These are phyloP conservation scores for Raffaelea albimanens DNA, from an alignment of 2,329 filamentous ascomycete genomes.

Conservation along the genomic window DNA sequence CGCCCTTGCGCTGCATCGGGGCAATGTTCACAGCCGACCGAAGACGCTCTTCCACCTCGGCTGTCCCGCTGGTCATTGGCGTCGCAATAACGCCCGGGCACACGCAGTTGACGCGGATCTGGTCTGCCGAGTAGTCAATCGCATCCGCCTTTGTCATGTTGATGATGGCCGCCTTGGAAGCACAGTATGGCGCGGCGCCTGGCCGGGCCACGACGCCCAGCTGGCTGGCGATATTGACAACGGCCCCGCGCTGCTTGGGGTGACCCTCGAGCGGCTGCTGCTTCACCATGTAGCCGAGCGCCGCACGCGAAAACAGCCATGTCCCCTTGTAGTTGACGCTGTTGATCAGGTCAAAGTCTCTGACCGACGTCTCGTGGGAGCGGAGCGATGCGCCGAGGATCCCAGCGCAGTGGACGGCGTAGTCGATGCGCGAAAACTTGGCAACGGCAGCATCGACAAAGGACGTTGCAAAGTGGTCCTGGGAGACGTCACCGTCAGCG, in stretches of 20 bases:
- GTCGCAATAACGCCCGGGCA: slow-evolving; percentile 18
- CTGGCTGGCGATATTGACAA: slow-evolving; percentile 45
- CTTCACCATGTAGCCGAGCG: slow-evolving; percentile 33
- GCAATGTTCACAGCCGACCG: neutral
- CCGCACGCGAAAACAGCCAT: slow-evolving; percentile 36
- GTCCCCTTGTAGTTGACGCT: slow-evolving; percentile 44
- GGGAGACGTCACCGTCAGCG: neutral
- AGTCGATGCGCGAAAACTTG: slow-evolving; percentile 40
- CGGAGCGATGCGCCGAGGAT: slow-evolving; percentile 29
- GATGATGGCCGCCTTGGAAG: slow-evolving; percentile 43
- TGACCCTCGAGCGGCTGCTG: slow-evolving; percentile 32
- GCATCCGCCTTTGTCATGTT: slow-evolving; percentile 49
- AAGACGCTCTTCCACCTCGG: neutral
- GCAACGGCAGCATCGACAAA: slow-evolving; percentile 9
- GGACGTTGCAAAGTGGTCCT: neutral
- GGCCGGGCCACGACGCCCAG: slow-evolving; percentile 39
- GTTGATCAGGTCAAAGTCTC: slow-evolving; percentile 42
- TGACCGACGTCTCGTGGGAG: slow-evolving; percentile 34
- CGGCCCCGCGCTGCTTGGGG: slow-evolving; percentile 31
- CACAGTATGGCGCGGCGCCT: slow-evolving; percentile 45
- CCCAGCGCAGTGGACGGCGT: slow-evolving; percentile 47
- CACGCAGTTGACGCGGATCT: slow-evolving; percentile 36
- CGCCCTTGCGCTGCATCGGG: neutral
- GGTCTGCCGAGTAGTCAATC: slow-evolving; percentile 59
- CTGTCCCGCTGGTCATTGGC: slow-evolving; percentile 1